phyloP scores from a whole-genome alignment of 306 rosid genomes.

The Prunus campanulata region DNA sequence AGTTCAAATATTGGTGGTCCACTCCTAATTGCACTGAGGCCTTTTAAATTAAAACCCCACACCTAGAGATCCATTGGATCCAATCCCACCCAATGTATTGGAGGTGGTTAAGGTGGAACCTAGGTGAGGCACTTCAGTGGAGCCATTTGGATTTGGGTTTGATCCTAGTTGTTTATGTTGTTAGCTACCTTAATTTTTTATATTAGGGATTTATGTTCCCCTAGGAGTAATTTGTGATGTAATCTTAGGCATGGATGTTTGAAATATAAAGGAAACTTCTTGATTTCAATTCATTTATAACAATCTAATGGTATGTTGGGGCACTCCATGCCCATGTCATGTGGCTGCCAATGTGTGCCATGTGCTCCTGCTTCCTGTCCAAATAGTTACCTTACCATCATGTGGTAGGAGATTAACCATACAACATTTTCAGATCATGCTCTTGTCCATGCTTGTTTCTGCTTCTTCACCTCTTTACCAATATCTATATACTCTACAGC shows the following conservation, averaged over 20 bases:
- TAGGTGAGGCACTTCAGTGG: too few relatives aligned
- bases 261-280: background rate
- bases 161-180: too few relatives aligned
- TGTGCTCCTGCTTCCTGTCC: conserved; percentile 20
- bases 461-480: background rate
- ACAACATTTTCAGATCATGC: background rate
- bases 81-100: too few relatives aligned
- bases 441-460: background rate
- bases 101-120: too few relatives aligned
- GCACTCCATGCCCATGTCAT: conserved; percentile 14
- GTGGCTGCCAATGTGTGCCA: conserved; percentile 26
- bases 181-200: too few relatives aligned
- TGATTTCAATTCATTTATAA: background rate
- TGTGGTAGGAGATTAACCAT: background rate
- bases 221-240: background rate
- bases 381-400: background rate
- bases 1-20: too few relatives aligned
- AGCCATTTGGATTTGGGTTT: too few relatives aligned
- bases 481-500: background rate
- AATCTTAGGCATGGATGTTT: background rate
- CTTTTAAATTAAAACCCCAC: too few relatives aligned
- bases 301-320: background rate
- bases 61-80: too few relatives aligned
- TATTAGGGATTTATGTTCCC: too few relatives aligned
- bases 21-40: too few relatives aligned